phyloP scores from a whole-genome alignment of 495 filamentous ascomycete genomes.

The Beverwykella pulmonaria region DNA sequence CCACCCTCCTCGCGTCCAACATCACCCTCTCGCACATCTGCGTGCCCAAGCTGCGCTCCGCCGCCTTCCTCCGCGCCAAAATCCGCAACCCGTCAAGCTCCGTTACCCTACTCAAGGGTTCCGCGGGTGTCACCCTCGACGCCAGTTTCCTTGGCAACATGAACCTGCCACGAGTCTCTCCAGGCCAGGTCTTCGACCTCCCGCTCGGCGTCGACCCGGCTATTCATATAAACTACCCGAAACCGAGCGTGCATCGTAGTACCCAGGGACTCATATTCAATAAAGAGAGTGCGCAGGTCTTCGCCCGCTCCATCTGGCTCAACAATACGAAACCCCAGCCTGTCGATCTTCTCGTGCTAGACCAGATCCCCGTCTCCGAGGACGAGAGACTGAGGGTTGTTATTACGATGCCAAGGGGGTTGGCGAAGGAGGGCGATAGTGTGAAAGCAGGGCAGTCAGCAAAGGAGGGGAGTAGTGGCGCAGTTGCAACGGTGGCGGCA shows the following conservation, averaged over 20 bases:
- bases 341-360: constrained; percentile 60
- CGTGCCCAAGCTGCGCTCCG: constrained; percentile 67
- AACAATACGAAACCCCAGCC: constrained; percentile 59
- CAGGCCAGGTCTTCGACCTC: constrained; percentile 63
- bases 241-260: constrained; percentile 60
- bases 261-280: constrained; percentile 54
- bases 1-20: constrained; percentile 38
- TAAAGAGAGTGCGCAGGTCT: constrained; percentile 62
- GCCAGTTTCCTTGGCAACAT: constrained; percentile 68
- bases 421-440: constrained; percentile 51
- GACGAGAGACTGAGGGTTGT: constrained; percentile 63
- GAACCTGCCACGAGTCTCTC: constrained; percentile 58
- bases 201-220: constrained; percentile 67
- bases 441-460: constrained; percentile 46
- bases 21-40: constrained; percentile 57
- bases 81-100: constrained; percentile 59
- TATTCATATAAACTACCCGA: constrained; percentile 63
- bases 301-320: constrained; percentile 59
- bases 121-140: constrained; percentile 67
- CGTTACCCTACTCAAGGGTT: constrained; percentile 63
- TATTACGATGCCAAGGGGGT: constrained; percentile 56
- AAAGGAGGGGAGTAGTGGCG: constrained; percentile 23
- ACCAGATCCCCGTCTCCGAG: constrained; percentile 69
- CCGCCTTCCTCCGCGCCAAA: constrained; percentile 67
- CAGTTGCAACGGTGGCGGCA: constrained; percentile 1